Evolutionary conservation across 768 basidiomycete genomes (phyloP).

Genomic region (Leccinellum luteum): DNA sequence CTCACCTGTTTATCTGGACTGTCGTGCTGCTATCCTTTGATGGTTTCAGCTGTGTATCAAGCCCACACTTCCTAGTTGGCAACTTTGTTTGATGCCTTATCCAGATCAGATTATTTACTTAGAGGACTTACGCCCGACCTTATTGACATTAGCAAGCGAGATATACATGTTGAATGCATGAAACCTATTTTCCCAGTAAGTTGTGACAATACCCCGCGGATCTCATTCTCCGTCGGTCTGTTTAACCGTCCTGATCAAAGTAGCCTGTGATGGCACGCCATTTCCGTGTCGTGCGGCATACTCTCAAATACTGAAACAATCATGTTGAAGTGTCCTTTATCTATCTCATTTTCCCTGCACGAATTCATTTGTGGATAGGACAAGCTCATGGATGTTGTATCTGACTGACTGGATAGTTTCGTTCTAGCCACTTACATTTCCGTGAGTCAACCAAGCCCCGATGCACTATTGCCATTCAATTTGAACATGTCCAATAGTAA

Average conservation of each 20-base stretch:
- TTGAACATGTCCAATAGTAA: slow-evolving; percentile 46
- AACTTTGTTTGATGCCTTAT: not conserved
- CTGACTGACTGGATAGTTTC: slow-evolving; percentile 3
- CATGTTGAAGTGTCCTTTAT: not conserved
- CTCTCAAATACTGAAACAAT: not conserved
- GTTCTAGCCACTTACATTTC: slow-evolving; percentile 77
- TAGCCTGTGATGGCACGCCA: not conserved
- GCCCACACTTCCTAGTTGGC: not conserved
- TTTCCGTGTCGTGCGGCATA: not conserved
- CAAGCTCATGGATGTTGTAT: not conserved
- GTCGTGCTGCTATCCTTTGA: slow-evolving; percentile 86
- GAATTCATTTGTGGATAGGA: not conserved
- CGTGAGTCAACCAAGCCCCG: slow-evolving; percentile 46
- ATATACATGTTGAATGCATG: slow-evolving; percentile 79
- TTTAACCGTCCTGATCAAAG: not conserved
- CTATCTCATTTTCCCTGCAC: not conserved
- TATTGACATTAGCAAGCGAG: slow-evolving; percentile 68
- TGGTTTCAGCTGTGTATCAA: slow-evolving; percentile 43
- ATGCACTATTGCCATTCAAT: not conserved
- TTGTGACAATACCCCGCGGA: slow-evolving; percentile 5
- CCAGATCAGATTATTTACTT: slow-evolving; percentile 74
- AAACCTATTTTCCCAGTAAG: slow-evolving; percentile 77
- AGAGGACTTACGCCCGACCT: slow-evolving; percentile 78
- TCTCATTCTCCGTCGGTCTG: not conserved
- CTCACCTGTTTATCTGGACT: slow-evolving; percentile 72